Evolutionary conservation across 78 protist genomes (phyloP), one percentile per base, ranked within the genome.

Genomic region (Creolimax fragrantissima): DNA sequence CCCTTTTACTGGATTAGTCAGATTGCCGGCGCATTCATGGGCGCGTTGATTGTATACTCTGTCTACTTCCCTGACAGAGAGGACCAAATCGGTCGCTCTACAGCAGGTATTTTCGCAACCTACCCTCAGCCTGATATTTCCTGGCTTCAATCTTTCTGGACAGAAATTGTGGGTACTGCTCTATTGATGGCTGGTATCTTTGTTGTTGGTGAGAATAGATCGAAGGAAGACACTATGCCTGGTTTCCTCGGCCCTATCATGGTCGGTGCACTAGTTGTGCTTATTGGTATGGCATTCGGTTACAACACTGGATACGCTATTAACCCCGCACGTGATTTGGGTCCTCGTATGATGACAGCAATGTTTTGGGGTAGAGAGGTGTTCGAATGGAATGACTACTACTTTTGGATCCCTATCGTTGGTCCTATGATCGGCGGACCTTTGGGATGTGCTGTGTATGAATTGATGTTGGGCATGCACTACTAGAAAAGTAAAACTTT

Each of bases 61-160:
- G 58, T 88, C 43, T 42, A 5, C 66, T 44, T 88, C 41, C 74
- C 74, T 24, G 74, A 24, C 11, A 58, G 24, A 24, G 74, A 58
- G 0, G 74, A 58, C 24, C 24, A 17, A 17, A 32, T 58, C 74
- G 74, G 11, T 24, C 74, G 24, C 11, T 36, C 41, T 11, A 83
- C 86, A 6, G 86, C 86, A 6, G 86, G 86, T 83, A 83, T 83
- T 41, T 83, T 83, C 35, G 86, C 86, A 6, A 83, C 86, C 86
- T 83, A 83, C 86, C 86, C 86, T 5, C 17, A 11, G 41, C 41
- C 41, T 5, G 7, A 41, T 6, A 32, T 11, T 5, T 83, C 86
- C 2, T 39, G 37, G 6, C 42, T 24, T 24, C 42, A 5, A 5
- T 6, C 41, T 6, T 83, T 83, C 86, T 83, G 86, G 86, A 24